Base-by-base conservation (phyloP, 1,139 yeast species). In the Candida tropicalis region DNA sequence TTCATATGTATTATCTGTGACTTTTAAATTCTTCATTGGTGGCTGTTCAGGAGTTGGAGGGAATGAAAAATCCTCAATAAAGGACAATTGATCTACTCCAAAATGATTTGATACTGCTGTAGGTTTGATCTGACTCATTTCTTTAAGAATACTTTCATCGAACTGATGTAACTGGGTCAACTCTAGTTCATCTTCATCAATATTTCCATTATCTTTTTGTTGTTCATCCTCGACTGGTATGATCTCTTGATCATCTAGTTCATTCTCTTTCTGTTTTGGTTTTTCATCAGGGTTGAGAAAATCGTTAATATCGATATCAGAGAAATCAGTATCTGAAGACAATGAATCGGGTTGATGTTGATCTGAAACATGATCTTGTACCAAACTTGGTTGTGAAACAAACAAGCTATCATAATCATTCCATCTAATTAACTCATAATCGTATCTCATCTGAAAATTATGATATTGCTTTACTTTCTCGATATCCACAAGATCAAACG, bases 401-500 rank as follows among this genome's bases (percentile, higher is more conserved):
- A 55, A 55, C 35, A 58, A 47, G 2, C 35, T 32, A 12, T 39
- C 28, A 39, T 50, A 52, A 4, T 48, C 40, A 3, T 31, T 39
- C 70, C 68, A 64, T 11, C 45, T 46, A 0, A 58, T 18, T 17
- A 65, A 42, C 31, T 63, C 67, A 3, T 46, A 40, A 13, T 48
- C 58, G 34, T 44, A 48, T 12, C 42, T 38, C 35, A 59, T 42
- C 12, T 32, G 32, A 13, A 40, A 23, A 2, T 20, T 12, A 28
- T 50, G 49, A 26, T 36, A 39, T 13, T 25, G 41, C 18, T 29
- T 11, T 24, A 31, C 41, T 28, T 47, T 51, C 32, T 64, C 63
- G 17, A 46, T 24, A 38, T 60, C 66, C 2, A 66, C 58, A 17
- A 59, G 45, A 25, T 63, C 62, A 45, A 66, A 70, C 1, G 60